These are phyloP conservation scores for Lepidium sativum DNA, from an alignment of 345 rosid genomes.

Conservation along the genomic window DNA sequence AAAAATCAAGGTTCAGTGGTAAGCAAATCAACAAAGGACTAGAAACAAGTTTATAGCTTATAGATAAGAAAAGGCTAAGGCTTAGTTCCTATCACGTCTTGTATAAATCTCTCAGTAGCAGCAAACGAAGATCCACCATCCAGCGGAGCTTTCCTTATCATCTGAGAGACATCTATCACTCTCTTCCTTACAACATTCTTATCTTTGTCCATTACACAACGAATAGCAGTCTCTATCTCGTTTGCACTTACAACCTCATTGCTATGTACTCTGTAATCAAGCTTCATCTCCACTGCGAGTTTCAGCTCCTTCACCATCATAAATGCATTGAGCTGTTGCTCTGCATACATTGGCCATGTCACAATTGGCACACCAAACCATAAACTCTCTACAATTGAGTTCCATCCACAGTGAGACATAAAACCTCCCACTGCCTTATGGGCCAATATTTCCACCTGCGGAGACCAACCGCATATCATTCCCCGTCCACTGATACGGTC, in stretches of 20 bases:
- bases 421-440: conserved; percentile 29
- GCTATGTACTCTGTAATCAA: conserved; percentile 10
- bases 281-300: conserved; percentile 20
- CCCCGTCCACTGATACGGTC: conserved; percentile 26
- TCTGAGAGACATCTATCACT: conserved; percentile 15
- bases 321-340: conserved; percentile 31
- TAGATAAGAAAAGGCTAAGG: background rate
- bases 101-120: conserved; percentile 11
- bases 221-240: conserved; percentile 27
- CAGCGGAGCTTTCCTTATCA: conserved; percentile 3
- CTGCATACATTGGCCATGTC: conserved; percentile 35
- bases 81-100: conserved; percentile 12
- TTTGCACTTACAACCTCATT: conserved; percentile 23
- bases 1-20: background rate
- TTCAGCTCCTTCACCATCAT: conserved; percentile 25
- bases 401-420: conserved; percentile 32
- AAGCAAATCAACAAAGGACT: background rate
- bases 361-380: conserved; percentile 34
- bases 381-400: conserved; percentile 27
- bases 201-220: conserved; percentile 17
- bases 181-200: conserved; percentile 13
- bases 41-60: background rate
- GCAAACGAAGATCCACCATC: conserved; percentile 28
- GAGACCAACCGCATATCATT: conserved; percentile 31
- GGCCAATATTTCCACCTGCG: conserved; percentile 27